Percentiles rank a stretch among this genome's conserved stretches.
Evolutionary conservation across 75 land plant genomes (phyloP).

Genomic region (Larix kaempferi): DNA sequence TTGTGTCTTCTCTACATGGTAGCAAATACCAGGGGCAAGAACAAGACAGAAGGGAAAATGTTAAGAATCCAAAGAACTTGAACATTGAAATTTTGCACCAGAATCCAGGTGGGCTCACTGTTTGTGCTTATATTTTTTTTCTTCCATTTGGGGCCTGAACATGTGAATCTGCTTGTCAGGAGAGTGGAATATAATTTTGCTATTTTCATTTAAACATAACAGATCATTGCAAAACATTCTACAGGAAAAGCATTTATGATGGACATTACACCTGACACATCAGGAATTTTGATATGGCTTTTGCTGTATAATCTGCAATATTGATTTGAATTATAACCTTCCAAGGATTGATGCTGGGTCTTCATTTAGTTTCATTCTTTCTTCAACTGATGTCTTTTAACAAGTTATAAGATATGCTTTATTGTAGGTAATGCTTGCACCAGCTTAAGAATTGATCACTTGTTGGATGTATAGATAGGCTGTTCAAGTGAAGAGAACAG

Average conservation of each 20-base stretch:
- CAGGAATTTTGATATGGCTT: background rate
- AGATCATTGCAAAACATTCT: background rate
- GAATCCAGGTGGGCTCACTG: background rate
- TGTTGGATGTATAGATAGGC: background rate
- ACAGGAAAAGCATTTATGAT: background rate
- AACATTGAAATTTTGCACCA: conserved; percentile 10
- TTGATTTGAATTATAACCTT: background rate
- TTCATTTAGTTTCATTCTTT: background rate
- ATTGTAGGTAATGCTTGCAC: background rate
- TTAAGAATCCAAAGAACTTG: conserved; percentile 2
- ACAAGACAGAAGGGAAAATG: background rate
- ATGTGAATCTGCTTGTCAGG: background rate
- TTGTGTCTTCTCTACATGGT: background rate
- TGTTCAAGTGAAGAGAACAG: background rate
- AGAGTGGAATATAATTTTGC: background rate
- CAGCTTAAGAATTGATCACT: background rate
- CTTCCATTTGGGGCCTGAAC: background rate
- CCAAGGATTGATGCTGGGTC: background rate
- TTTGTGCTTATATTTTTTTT: background rate
- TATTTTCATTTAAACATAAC: background rate
- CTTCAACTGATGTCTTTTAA: background rate
- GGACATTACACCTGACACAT: background rate
- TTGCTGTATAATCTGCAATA: background rate
- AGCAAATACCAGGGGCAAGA: conserved; percentile 4
- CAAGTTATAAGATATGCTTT: background rate